These are phyloP conservation scores for Zostera marina DNA, from an alignment of 116 monocot species.

Conservation along the genomic window DNA sequence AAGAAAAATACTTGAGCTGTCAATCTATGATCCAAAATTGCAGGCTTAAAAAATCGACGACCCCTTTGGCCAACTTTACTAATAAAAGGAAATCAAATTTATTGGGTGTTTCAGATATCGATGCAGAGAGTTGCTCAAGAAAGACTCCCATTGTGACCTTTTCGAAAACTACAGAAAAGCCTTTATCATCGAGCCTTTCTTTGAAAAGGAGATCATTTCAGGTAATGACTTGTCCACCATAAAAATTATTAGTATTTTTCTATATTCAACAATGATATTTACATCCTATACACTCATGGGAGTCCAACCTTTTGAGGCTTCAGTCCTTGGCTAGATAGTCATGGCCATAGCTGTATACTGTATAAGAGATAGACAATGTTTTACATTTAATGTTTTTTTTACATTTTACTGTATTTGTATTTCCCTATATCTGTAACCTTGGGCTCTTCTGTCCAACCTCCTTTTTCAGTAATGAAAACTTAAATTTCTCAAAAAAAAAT, in stretches of 20 bases:
- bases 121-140: background rate
- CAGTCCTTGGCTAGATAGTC: too few species aligned
- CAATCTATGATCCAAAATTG: background rate
- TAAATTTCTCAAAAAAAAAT: too few species aligned
- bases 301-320: too few species aligned
- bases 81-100: constrained; percentile 1
- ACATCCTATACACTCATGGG: too few species aligned
- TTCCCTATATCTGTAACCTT: too few species aligned
- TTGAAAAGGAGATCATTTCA: constrained; percentile 53
- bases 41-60: background rate
- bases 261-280: too few species aligned
- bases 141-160: background rate
- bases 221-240: constrained; percentile 14
- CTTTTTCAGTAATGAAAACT: too few species aligned
- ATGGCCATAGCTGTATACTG: too few species aligned
- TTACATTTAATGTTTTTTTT: too few species aligned
- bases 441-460: too few species aligned
- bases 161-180: constrained; percentile 14
- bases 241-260: background rate
- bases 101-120: background rate
- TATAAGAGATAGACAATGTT: too few species aligned
- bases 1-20: background rate
- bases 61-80: background rate
- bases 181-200: constrained; percentile 16
- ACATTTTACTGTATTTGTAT: too few species aligned